These are phyloP conservation scores for Gossypium sturtianum DNA, from an alignment of 345 rosid species.

Conservation along the genomic window DNA sequence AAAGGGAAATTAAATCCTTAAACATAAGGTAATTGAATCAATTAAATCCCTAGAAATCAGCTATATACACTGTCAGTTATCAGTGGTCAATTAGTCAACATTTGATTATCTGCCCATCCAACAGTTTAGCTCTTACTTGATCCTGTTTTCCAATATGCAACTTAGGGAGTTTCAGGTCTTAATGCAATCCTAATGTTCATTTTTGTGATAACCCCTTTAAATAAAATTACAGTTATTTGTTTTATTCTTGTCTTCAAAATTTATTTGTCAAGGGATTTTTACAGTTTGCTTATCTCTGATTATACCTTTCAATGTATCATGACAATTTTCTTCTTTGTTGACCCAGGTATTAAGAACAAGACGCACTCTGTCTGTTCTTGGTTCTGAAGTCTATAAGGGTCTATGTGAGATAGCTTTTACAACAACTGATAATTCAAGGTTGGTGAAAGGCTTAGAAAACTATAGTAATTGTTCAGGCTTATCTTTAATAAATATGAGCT, in stretches of 20 bases:
- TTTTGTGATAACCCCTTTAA: neutral
- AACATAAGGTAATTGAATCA: too few species aligned
- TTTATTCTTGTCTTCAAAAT: neutral
- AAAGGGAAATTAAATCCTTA: too few species aligned
- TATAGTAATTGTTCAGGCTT: neutral
- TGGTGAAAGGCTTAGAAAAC: conserved; percentile 1
- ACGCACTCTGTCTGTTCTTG: conserved; percentile 40
- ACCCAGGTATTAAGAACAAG: conserved; percentile 62
- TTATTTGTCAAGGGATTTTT: neutral
- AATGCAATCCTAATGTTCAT: neutral
- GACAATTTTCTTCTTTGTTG: conserved; percentile 10
- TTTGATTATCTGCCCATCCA: neutral
- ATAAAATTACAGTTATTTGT: neutral
- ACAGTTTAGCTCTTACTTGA: neutral
- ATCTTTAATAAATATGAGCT: neutral
- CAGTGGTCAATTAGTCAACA: too few species aligned
- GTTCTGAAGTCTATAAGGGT: conserved; percentile 46
- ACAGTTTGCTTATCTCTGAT: neutral
- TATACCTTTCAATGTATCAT: neutral
- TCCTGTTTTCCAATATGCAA: neutral
- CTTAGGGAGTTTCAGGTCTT: neutral
- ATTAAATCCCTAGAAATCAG: too few species aligned
- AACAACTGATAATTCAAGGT: conserved; percentile 60
- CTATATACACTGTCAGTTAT: too few species aligned
- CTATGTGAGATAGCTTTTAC: conserved; percentile 65